Evolutionary conservation across 1,139 yeast species (phyloP).

Genomic region (Taphrina populina): DNA sequence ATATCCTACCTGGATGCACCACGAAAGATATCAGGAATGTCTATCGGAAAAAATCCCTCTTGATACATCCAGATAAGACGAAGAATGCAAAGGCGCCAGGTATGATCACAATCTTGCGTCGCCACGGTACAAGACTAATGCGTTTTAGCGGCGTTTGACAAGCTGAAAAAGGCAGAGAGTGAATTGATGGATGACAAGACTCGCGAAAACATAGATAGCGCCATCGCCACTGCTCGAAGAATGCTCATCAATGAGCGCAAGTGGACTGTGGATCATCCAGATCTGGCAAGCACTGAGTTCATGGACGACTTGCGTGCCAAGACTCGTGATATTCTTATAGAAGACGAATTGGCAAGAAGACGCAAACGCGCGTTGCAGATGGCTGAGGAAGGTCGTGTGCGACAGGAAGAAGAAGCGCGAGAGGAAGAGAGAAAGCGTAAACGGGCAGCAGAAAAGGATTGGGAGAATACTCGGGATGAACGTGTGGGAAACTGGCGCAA

Average conservation of each 20-base stretch:
- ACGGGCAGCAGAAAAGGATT: constrained; percentile 49
- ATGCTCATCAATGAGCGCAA: constrained; percentile 51
- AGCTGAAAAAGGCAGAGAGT: constrained; percentile 48
- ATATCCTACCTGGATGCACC: constrained; percentile 54
- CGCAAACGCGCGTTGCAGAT: constrained; percentile 47
- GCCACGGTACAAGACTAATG: constrained; percentile 39
- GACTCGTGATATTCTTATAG: constrained; percentile 51
- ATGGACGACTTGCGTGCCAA: constrained; percentile 47
- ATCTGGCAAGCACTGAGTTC: constrained; percentile 48
- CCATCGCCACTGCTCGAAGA: constrained; percentile 50
- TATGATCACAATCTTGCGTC: not conserved
- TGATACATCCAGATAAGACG: constrained; percentile 70
- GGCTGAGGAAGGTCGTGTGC: constrained; percentile 49
- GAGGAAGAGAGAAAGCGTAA: constrained; percentile 46
- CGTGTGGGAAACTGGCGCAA: constrained; percentile 64
- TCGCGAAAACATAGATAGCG: constrained; percentile 47
- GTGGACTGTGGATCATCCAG: constrained; percentile 48
- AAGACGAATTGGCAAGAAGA: constrained; percentile 49
- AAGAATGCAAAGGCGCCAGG: constrained; percentile 44
- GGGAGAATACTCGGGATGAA: constrained; percentile 64
- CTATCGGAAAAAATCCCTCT: constrained; percentile 59
- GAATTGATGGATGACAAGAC: constrained; percentile 45
- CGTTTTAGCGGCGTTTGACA: constrained; percentile 59
- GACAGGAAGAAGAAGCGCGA: constrained; percentile 46
- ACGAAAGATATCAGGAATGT: constrained; percentile 49